A percentile compares a stretch with the other conserved stretches of the same genome.
Evolutionary conservation across 331 rosid species (phyloP).

Genomic region (Ulmus americana): DNA sequence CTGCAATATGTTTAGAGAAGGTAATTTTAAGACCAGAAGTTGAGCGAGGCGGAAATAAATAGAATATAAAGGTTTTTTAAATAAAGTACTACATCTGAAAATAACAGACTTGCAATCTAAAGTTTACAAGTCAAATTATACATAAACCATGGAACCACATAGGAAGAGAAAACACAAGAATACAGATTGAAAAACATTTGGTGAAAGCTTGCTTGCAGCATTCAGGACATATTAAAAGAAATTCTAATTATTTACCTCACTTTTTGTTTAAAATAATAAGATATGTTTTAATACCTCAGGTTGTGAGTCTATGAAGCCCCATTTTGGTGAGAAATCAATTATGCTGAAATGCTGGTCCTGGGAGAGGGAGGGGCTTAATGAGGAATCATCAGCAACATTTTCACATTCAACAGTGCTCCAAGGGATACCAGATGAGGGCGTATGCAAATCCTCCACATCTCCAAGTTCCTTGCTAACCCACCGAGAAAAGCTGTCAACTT

Average conservation of each 20-base stretch:
- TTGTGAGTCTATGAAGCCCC: conserved; percentile 58
- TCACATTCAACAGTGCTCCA: conserved; percentile 77
- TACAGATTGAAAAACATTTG: not conserved
- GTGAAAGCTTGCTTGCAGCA: no score
- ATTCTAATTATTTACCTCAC: not conserved
- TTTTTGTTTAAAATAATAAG: not conserved
- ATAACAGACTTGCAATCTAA: not conserved
- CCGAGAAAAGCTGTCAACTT: conserved; percentile 87
- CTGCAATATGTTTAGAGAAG: not conserved
- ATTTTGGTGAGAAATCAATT: conserved; percentile 67
- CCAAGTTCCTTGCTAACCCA: conserved; percentile 73
- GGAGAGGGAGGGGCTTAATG: conserved; percentile 82
- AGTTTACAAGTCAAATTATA: not conserved
- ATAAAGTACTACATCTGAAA: not conserved
- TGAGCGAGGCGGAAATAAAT: not conserved
- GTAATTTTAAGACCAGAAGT: not conserved
- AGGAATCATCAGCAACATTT: conserved; percentile 54
- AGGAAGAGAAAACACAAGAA: not conserved
- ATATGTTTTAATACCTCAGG: conserved; percentile 45
- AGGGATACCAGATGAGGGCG: conserved; percentile 71
- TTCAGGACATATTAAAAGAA: not conserved
- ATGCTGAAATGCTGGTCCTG: conserved; percentile 80
- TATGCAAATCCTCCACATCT: conserved; percentile 67
- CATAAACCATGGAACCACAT: not conserved
- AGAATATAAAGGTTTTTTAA: not conserved